Evolutionary conservation across 2,329 filamentous ascomycete species (phyloP), one percentile per base, ranked within the genome.

Genomic region (Hypoxylon sp.): DNA sequence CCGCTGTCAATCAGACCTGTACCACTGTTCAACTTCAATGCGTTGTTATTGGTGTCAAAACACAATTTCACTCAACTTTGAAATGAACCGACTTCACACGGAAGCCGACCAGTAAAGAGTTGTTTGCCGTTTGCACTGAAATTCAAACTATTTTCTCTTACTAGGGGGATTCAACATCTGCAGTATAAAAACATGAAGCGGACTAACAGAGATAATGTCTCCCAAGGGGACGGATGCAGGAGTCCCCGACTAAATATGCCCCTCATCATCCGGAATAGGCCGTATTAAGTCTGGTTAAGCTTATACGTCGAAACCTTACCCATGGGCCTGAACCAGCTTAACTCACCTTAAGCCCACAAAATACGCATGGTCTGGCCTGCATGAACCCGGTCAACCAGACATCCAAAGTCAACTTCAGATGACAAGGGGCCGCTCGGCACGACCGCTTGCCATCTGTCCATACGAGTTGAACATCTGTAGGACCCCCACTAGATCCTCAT

Each of bases 321-420:
- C 55, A 67, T 59, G 44, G 39, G 29, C 26, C n/a, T 29, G 26
- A 57, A 53, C 58, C 47, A 26, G 39, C 37, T 51, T 63, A 33
- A 55, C 11, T 46, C 39, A 9, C 29, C 42, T 60, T 3, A n/a
- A 63, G 46, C 33, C 17, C 31, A 3, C 24, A 9, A 29, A 29
- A 29, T 31, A 50, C 33, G 63, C 59, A 61, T 46, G 60, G 26
- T 58, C 46, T 22, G 37, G 50, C 39, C 59, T 59, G 55, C 67
- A 65, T 57, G 47, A 67, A 63, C 62, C 60, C 60, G 48, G 56
- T 37, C 39, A 58, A 19, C 53, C 54, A 48, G 61, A 22, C 57
- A 58, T 65, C 56, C 60, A 60, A 64, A 47, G 59, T 59, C 57
- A 60, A 60, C 55, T 70, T 70, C 68, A 63, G 68, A 68, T 68